Evolutionary conservation across 352 stramenopile genomes (phyloP).

Genomic region (Poterioochromonas sp.): DNA sequence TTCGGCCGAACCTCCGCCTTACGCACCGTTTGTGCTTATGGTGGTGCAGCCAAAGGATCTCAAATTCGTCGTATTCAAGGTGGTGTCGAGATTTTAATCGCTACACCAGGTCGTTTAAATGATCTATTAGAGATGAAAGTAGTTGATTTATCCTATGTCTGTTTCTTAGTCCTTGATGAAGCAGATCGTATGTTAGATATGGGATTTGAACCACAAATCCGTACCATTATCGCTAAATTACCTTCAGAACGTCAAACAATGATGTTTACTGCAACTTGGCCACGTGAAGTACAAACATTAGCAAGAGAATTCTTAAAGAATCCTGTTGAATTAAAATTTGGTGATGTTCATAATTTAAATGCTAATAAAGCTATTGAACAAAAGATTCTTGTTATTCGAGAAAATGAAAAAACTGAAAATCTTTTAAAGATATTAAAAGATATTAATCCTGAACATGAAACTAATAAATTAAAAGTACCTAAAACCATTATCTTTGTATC

Average conservation of each 20-base stretch:
- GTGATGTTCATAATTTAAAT: constrained; percentile 37
- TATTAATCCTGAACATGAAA: neutral
- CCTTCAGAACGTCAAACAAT: constrained; percentile 90
- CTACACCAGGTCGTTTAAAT: constrained; percentile 89
- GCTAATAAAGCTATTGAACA: constrained; percentile 33
- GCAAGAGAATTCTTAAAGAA: constrained; percentile 91
- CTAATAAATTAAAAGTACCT: constrained; percentile 1
- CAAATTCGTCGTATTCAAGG: constrained; percentile 72
- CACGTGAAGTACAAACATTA: constrained; percentile 90
- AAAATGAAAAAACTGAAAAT: constrained; percentile 5
- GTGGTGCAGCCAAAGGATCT: constrained; percentile 82
- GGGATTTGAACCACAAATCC: constrained; percentile 72
- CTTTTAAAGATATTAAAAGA: constrained; percentile 15
- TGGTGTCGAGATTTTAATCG: constrained; percentile 78
- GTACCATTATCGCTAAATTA: constrained; percentile 87
- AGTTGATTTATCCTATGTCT: neutral
- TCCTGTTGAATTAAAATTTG: constrained; percentile 88
- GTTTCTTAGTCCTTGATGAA: constrained; percentile 22
- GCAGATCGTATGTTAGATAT: constrained; percentile 53
- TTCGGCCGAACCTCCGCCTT: constrained; percentile 59
- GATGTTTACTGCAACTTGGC: constrained; percentile 97
- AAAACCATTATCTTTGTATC: constrained; percentile 30
- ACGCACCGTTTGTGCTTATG: constrained; percentile 81
- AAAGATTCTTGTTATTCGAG: neutral
- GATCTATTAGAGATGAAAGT: constrained; percentile 87